phyloP scores from a whole-genome alignment of 2,329 filamentous ascomycete species.

The Xylariales sp. region DNA sequence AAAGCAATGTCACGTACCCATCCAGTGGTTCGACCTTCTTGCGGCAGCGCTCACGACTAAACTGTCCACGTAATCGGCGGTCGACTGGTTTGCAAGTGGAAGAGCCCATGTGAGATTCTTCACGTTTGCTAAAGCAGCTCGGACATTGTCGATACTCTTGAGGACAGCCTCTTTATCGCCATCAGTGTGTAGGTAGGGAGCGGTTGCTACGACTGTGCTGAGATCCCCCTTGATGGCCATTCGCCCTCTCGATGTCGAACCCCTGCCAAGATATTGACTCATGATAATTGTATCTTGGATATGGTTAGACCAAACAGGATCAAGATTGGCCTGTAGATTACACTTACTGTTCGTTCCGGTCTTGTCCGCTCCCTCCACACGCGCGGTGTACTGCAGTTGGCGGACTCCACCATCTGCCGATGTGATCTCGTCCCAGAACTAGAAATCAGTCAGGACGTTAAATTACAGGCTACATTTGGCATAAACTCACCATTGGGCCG shows the following conservation, averaged over 20 bases:
- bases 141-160: slow-evolving; percentile 55
- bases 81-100: slow-evolving; percentile 47
- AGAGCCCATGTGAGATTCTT: slow-evolving; percentile 53
- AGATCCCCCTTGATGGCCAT: slow-evolving; percentile 56
- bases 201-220: slow-evolving; percentile 51
- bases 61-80: slow-evolving; percentile 49
- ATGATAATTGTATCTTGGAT: slow-evolving; percentile 42
- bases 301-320: background rate
- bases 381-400: slow-evolving; percentile 62
- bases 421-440: slow-evolving; percentile 52
- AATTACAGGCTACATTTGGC: background rate
- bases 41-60: slow-evolving; percentile 30
- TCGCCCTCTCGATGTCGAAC: slow-evolving; percentile 54
- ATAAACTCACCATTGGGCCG: slow-evolving; percentile 43
- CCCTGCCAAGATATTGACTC: slow-evolving; percentile 60
- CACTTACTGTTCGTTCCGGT: slow-evolving; percentile 27
- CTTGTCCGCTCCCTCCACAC: slow-evolving; percentile 49
- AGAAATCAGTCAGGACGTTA: too few species aligned
- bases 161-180: slow-evolving; percentile 59
- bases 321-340: background rate
- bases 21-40: slow-evolving; percentile 48
- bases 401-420: slow-evolving; percentile 54
- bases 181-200: slow-evolving; percentile 54
- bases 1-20: slow-evolving; percentile 31
- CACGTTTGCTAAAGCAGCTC: slow-evolving; percentile 47